Evolutionary conservation across 2,329 filamentous ascomycete species (phyloP).

Genomic region (Cercospora sp.): DNA sequence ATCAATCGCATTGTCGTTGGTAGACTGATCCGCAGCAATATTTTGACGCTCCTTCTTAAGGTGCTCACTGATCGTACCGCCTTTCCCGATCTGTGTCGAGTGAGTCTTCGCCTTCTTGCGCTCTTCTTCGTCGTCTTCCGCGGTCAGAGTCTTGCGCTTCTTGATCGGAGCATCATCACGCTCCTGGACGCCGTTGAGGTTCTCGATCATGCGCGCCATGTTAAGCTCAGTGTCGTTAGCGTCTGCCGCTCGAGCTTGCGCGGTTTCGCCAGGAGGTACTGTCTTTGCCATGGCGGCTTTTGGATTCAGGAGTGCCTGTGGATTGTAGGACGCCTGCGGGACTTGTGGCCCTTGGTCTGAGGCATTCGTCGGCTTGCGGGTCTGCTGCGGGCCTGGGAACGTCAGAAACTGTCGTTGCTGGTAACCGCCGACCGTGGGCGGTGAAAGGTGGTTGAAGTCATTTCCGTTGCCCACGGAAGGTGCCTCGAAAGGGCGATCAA

Average conservation of each 20-base stretch:
- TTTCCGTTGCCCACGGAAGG: background rate
- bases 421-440: slow-evolving; percentile 13
- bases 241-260: background rate
- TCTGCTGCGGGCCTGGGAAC: slow-evolving; percentile 35
- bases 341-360: slow-evolving; percentile 11
- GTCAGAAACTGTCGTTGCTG: slow-evolving; percentile 9
- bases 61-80: slow-evolving; percentile 62
- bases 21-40: slow-evolving; percentile 36
- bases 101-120: slow-evolving; percentile 47
- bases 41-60: slow-evolving; percentile 61
- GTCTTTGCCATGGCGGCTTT: slow-evolving; percentile 20
- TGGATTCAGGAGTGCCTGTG: slow-evolving; percentile 29
- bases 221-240: slow-evolving; percentile 36
- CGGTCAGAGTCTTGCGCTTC: slow-evolving; percentile 60
- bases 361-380: slow-evolving; percentile 27
- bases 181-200: slow-evolving; percentile 71
- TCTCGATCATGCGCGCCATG: slow-evolving; percentile 67
- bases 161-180: slow-evolving; percentile 57
- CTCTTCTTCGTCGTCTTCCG: slow-evolving; percentile 39
- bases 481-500: background rate
- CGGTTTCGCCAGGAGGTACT: background rate
- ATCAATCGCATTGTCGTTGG: slow-evolving; percentile 40
- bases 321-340: slow-evolving; percentile 20
- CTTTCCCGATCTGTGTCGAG: slow-evolving; percentile 53
- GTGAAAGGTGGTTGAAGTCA: slow-evolving; percentile 20